These are phyloP conservation scores for Triglochin maritima DNA, from an alignment of 106 monocot species.

Conservation along the genomic window DNA sequence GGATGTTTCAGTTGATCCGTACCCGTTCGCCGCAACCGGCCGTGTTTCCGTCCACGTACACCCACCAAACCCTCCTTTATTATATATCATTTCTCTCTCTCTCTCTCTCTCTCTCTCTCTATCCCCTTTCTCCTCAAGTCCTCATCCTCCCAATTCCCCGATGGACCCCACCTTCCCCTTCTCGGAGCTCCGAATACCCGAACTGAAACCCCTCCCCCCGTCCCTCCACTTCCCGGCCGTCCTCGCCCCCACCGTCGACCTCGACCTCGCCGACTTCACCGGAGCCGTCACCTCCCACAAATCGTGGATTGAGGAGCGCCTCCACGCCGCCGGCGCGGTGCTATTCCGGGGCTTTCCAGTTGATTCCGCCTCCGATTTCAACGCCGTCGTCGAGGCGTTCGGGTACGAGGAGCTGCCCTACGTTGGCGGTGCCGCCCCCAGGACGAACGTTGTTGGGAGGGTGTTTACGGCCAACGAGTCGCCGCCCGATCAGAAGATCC, in stretches of 20 bases:
- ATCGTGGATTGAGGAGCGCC: constrained; percentile 34
- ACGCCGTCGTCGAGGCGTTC: constrained; percentile 68
- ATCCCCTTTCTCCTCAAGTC: too few relatives aligned
- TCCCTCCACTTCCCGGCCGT: background rate
- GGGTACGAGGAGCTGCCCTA: constrained; percentile 81
- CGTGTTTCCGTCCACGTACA: too few relatives aligned
- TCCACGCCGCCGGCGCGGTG: constrained; percentile 52
- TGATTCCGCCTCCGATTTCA: constrained; percentile 48
- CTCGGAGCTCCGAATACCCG: constrained; percentile 30
- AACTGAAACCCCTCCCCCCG: constrained; percentile 28
- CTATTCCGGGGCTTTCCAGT: constrained; percentile 67
- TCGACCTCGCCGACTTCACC: constrained; percentile 29
- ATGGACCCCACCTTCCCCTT: constrained; percentile 8
- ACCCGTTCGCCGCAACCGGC: too few relatives aligned
- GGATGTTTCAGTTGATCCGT: too few relatives aligned
- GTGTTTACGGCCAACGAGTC: constrained; percentile 94
- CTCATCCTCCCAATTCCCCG: too few relatives aligned
- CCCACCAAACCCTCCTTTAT: too few relatives aligned
- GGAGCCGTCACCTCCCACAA: constrained; percentile 28
- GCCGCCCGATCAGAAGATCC: constrained; percentile 87
- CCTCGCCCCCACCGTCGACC: constrained; percentile 35
- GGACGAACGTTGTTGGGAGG: constrained; percentile 71
- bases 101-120: too few relatives aligned
- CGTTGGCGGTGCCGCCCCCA: constrained; percentile 79
- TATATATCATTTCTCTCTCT: too few relatives aligned